Evolutionary conservation across 2,329 filamentous ascomycete species (phyloP).

Genomic region (Fusarium sp.): DNA sequence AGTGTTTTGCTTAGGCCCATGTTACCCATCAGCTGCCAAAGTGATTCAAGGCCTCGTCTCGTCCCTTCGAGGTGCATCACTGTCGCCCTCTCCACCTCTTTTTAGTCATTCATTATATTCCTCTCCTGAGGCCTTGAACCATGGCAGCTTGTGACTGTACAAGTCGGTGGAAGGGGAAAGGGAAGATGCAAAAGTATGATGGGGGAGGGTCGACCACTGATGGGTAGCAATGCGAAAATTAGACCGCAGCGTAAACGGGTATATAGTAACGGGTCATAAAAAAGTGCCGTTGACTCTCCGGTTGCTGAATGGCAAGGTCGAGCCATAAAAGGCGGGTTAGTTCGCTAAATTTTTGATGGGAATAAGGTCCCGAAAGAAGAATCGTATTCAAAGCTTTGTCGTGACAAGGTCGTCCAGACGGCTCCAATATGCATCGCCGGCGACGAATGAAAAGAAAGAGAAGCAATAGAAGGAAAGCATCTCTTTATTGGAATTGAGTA

Average conservation of each 20-base stretch:
- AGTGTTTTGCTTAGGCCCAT: conserved; percentile 41
- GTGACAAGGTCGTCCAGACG: conserved; percentile 48
- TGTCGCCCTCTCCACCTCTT: conserved; percentile 31
- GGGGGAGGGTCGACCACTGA: conserved; percentile 41
- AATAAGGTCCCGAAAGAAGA: conserved; percentile 27
- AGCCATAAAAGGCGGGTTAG: conserved; percentile 40
- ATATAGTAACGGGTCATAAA: conserved; percentile 51
- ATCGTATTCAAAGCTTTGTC: conserved; percentile 45
- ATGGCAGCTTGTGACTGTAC: conserved; percentile 36
- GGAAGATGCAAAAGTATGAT: conserved; percentile 32
- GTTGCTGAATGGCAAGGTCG: conserved; percentile 37
- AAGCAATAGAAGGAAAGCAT: conserved; percentile 26
- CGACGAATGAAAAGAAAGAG: conserved; percentile 40
- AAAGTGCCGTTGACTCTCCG: conserved; percentile 39
- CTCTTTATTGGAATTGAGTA: conserved; percentile 55
- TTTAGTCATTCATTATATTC: conserved; percentile 23
- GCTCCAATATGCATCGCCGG: conserved; percentile 47
- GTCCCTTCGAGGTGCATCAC: conserved; percentile 34
- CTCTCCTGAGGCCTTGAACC: conserved; percentile 42
- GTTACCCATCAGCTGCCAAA: conserved; percentile 46
- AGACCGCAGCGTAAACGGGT: conserved; percentile 52
- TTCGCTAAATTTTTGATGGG: conserved; percentile 41
- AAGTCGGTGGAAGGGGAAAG: conserved; percentile 20
- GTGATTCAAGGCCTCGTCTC: conserved; percentile 45
- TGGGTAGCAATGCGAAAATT: conserved; percentile 49